Conservation (phyloP, 805 yeast genomes). For the Candida caryicola region DNA sequence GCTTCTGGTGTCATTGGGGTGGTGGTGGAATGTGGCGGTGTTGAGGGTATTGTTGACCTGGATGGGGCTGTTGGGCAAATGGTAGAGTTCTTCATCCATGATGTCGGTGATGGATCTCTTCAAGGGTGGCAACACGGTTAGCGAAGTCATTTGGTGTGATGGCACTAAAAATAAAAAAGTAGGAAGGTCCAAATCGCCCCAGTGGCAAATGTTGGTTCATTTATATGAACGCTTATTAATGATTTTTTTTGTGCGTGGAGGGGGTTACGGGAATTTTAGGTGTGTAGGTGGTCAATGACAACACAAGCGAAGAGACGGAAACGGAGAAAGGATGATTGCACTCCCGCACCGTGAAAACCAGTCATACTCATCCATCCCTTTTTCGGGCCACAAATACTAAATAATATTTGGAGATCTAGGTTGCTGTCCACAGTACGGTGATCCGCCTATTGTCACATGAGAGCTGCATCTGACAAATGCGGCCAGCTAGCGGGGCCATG, state of each 20-base stretch:
- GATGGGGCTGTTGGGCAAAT: constrained; percentile 27
- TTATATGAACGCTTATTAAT: constrained; percentile 9
- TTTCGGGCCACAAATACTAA: too few species aligned
- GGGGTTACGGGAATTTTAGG: neutral
- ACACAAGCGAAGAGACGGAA: neutral
- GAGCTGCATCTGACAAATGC: too few species aligned
- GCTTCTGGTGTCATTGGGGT: constrained; percentile 6
- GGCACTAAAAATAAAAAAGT: constrained; percentile 1
- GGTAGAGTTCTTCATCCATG: constrained; percentile 59
- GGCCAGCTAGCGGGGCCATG: too few species aligned
- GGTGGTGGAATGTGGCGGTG: constrained; percentile 1
- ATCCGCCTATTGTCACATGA: too few species aligned
- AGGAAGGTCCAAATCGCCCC: neutral
- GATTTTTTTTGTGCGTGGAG: neutral
- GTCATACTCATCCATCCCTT: too few species aligned
- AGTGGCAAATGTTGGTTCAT: constrained; percentile 6
- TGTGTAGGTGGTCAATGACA: neutral
- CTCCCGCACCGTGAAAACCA: too few species aligned
- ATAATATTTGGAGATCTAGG: too few species aligned
- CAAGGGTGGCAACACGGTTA: constrained; percentile 47
- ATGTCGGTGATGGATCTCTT: constrained; percentile 56
- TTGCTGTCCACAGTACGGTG: too few species aligned
- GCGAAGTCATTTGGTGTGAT: constrained; percentile 40
- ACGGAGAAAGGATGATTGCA: neutral
- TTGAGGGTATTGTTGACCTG: constrained; percentile 6